Conservation (phyloP, 179 eudicot species). For the Corrigiola litoralis region DNA sequence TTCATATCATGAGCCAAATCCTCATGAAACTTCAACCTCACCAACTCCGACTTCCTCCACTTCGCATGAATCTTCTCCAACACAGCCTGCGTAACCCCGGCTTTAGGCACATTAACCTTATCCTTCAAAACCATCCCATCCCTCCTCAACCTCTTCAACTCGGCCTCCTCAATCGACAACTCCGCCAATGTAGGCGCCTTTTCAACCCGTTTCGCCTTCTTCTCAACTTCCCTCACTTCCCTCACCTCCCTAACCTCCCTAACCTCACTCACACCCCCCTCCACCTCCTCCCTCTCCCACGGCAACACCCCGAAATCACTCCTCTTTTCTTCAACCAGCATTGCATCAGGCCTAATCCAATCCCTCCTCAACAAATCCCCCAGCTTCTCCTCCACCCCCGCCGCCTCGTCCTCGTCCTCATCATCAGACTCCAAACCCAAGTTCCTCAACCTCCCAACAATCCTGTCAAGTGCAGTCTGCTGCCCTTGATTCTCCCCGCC, state of each 20-base stretch:
- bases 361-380: slow-evolving; percentile 90
- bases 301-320: slow-evolving; percentile 52
- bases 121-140: slow-evolving; percentile 78
- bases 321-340: slow-evolving; percentile 45
- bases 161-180: slow-evolving; percentile 69
- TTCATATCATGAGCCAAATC: slow-evolving; percentile 86
- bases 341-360: slow-evolving; percentile 80
- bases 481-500: slow-evolving; percentile 24
- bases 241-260: slow-evolving; percentile 24
- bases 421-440: slow-evolving; percentile 65
- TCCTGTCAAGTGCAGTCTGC: slow-evolving; percentile 54
- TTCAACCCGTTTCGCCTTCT: slow-evolving; percentile 38
- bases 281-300: slow-evolving; percentile 69
- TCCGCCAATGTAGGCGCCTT: slow-evolving; percentile 80
- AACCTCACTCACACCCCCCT: slow-evolving; percentile 18
- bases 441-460: slow-evolving; percentile 65
- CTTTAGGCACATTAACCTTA: slow-evolving; percentile 79
- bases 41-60: slow-evolving; percentile 84
- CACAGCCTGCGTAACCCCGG: slow-evolving; percentile 75
- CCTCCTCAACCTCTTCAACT: slow-evolving; percentile 87
- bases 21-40: slow-evolving; percentile 89
- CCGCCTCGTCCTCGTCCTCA: slow-evolving; percentile 47
- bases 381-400: slow-evolving; percentile 25
- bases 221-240: slow-evolving; percentile 22
- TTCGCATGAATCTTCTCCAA: slow-evolving; percentile 82